Evolutionary conservation across 1,284 basidiomycete genomes (phyloP).

Genomic region (Filobasidium uniguttulatum): DNA sequence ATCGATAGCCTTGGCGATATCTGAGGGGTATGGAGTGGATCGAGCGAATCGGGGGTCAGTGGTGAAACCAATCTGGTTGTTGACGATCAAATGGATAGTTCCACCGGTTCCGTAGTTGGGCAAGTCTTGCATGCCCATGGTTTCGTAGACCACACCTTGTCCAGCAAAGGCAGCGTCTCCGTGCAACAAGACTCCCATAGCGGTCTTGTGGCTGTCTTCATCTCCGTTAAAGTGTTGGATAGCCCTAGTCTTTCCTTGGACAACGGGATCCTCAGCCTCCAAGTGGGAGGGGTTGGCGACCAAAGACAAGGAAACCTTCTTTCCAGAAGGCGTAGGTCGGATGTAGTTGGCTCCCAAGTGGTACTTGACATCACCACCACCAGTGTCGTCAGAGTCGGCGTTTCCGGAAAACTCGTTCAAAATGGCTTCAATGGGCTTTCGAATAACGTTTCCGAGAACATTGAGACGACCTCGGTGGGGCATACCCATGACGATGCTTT

Average conservation of each 20-base stretch:
- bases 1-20: constrained; percentile 97
- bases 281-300: constrained; percentile 98
- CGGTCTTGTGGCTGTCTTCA: constrained; percentile 57
- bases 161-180: constrained; percentile 98
- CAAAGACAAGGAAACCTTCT: constrained; percentile 92
- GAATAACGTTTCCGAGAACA: constrained; percentile 94
- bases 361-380: constrained; percentile 98
- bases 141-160: constrained; percentile 98
- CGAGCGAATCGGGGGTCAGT: constrained; percentile 96
- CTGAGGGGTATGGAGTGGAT: constrained; percentile 97
- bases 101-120: constrained; percentile 94
- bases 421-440: constrained; percentile 96
- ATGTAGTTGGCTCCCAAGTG: constrained; percentile 98
- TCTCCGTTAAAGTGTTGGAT: constrained; percentile 93
- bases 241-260: constrained; percentile 91
- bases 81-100: constrained; percentile 96
- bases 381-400: constrained; percentile 58
- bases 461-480: constrained; percentile 97
- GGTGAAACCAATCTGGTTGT: constrained; percentile 99
- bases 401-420: constrained; percentile 78
- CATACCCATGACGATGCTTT: constrained; percentile 97
- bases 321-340: constrained; percentile 91
- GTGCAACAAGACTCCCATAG: constrained; percentile 90
- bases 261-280: constrained; percentile 93
- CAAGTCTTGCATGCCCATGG: constrained; percentile 95